phyloP scores from a whole-genome alignment of 768 basidiomycete species.

The Naganishia friedmannii region DNA sequence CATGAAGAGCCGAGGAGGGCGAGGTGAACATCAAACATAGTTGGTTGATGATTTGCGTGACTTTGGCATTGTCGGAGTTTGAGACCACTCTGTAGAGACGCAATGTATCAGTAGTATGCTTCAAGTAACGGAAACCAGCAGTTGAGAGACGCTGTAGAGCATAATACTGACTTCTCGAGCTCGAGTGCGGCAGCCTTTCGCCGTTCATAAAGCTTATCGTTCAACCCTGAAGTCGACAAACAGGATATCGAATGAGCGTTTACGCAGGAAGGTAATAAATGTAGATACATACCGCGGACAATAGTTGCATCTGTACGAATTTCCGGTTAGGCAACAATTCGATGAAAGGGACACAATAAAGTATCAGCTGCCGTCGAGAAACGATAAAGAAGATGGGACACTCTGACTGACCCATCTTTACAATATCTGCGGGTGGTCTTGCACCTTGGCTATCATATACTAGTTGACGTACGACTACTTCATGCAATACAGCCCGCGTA shows the following conservation, averaged over 20 bases:
- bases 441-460: background rate
- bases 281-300: slow-evolving; percentile 1
- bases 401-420: background rate
- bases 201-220: slow-evolving; percentile 67
- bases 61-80: slow-evolving; percentile 74
- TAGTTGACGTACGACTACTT: background rate
- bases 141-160: background rate
- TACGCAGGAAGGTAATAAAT: background rate
- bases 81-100: slow-evolving; percentile 58
- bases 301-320: slow-evolving; percentile 14
- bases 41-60: slow-evolving; percentile 85
- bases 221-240: slow-evolving; percentile 40
- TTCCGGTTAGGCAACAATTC: too few species aligned
- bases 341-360: slow-evolving; percentile 8
- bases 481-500: background rate
- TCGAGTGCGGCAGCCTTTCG: slow-evolving; percentile 92
- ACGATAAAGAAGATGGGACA: background rate
- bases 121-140: background rate
- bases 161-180: slow-evolving; percentile 73
- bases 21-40: slow-evolving; percentile 91
- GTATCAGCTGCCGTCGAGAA: background rate
- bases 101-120: background rate
- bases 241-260: background rate
- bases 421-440: background rate
- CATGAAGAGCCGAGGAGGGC: slow-evolving; percentile 74